Percentiles rank a stretch among this genome's conserved stretches.
These are phyloP conservation scores for Cercis canadensis DNA, from an alignment of 306 rosid genomes.

Conservation along the genomic window DNA sequence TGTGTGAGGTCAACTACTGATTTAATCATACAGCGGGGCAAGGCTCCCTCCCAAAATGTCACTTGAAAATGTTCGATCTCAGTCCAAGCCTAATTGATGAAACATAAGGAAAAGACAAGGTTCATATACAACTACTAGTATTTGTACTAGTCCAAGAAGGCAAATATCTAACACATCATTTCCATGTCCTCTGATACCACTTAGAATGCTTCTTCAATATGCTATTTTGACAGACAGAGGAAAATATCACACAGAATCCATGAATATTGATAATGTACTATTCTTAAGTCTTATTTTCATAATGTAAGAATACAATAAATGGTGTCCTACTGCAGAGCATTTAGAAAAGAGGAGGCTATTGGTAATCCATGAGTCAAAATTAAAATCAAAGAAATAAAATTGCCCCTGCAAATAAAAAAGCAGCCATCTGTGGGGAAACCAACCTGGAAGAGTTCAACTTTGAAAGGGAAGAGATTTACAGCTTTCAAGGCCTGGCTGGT, in stretches of 20 bases:
- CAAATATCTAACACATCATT: too few species aligned
- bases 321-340: neutral
- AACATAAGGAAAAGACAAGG: too few species aligned
- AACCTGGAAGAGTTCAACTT: slow-evolving; percentile 94
- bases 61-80: too few species aligned
- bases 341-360: neutral
- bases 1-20: too few species aligned
- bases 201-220: neutral
- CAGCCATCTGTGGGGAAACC: slow-evolving; percentile 33
- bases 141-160: too few species aligned
- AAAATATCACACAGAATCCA: too few species aligned
- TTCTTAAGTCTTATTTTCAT: neutral
- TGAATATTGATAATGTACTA: too few species aligned
- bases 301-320: neutral
- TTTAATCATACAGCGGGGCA: too few species aligned
- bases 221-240: neutral
- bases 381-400: neutral
- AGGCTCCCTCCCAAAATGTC: too few species aligned
- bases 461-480: slow-evolving; percentile 54
- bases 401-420: neutral
- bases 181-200: neutral
- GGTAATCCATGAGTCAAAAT: neutral
- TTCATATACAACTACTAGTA: neutral
- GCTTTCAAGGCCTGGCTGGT: slow-evolving; percentile 85
- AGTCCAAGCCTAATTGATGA: too few species aligned